Evolutionary conservation across 768 basidiomycete genomes (phyloP).

Genomic region (Termitomyces sp.): DNA sequence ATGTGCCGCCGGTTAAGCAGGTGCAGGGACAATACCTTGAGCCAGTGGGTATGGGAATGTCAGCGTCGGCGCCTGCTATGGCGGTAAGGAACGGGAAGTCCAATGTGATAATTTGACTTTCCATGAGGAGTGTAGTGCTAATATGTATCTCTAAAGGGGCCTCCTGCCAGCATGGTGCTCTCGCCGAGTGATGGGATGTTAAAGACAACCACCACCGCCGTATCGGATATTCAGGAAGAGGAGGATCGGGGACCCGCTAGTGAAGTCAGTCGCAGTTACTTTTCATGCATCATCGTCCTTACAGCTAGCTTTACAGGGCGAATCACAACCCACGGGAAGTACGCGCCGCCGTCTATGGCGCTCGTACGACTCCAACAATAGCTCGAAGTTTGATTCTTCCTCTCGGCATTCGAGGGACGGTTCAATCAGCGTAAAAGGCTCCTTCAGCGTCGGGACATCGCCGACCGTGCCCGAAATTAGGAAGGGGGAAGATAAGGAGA

Average conservation of each 20-base stretch:
- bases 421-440: slow-evolving; percentile 7
- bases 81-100: slow-evolving; percentile 16
- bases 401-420: slow-evolving; percentile 19
- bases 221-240: slow-evolving; percentile 31
- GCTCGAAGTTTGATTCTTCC: slow-evolving; percentile 18
- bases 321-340: slow-evolving; percentile 34
- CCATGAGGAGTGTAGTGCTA: not conserved
- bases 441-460: slow-evolving; percentile 14
- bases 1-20: slow-evolving; percentile 11
- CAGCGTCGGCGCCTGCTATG: slow-evolving; percentile 10
- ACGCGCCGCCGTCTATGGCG: slow-evolving; percentile 56
- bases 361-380: slow-evolving; percentile 37
- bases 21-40: slow-evolving; percentile 30
- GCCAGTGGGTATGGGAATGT: slow-evolving; percentile 8
- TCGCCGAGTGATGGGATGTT: slow-evolving; percentile 63
- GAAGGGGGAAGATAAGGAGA: slow-evolving; percentile 9
- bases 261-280: slow-evolving; percentile 45
- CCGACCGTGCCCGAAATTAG: slow-evolving; percentile 16
- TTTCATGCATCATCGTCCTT: not conserved
- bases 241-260: slow-evolving; percentile 53
- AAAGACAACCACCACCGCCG: slow-evolving; percentile 34
- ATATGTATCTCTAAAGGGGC: slow-evolving; percentile 24
- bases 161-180: slow-evolving; percentile 45
- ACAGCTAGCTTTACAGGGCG: slow-evolving; percentile 39
- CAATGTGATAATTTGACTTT: slow-evolving; percentile 8